phyloP scores from a whole-genome alignment of 2,329 filamentous ascomycete species.

The Monosporascus sp. region DNA sequence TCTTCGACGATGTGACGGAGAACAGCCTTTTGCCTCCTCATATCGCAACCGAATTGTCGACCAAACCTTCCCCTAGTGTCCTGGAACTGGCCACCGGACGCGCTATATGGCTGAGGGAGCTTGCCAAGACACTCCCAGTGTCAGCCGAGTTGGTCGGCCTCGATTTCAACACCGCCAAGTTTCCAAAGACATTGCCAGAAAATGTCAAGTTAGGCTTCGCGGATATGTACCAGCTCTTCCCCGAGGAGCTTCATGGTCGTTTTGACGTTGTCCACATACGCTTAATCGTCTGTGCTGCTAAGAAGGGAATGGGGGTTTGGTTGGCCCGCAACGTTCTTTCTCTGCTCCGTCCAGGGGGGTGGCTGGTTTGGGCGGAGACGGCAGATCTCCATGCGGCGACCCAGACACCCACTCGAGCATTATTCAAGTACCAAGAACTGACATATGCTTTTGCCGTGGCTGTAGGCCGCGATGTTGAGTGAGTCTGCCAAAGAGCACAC shows the following conservation, averaged over 20 bases:
- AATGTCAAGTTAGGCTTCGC: conserved; percentile 6
- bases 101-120: conserved; percentile 8
- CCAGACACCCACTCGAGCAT: conserved; percentile 2
- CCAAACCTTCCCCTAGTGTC: conserved; percentile 4
- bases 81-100: conserved; percentile 10
- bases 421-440: conserved; percentile 8
- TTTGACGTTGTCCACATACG: conserved; percentile 14
- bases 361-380: conserved; percentile 7
- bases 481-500: not conserved
- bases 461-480: conserved; percentile 9
- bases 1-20: conserved; percentile 6
- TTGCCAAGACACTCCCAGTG: conserved; percentile 5
- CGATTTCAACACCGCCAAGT: conserved; percentile 10
- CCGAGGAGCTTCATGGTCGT: conserved; percentile 1
- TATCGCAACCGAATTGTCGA: conserved; percentile 3
- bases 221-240: conserved; percentile 9
- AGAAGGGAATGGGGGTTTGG: not conserved
- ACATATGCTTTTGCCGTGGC: conserved; percentile 9
- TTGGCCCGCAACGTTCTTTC: conserved; percentile 4
- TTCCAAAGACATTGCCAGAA: conserved; percentile 2
- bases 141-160: conserved; percentile 10
- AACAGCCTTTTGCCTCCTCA: conserved; percentile 1
- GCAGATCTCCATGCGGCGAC: not conserved
- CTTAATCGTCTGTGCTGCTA: conserved; percentile 7
- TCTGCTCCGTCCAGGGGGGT: conserved; percentile 9